Conservation (phyloP, 257 asterid genomes). For the Solanum pimpinellifolium region DNA sequence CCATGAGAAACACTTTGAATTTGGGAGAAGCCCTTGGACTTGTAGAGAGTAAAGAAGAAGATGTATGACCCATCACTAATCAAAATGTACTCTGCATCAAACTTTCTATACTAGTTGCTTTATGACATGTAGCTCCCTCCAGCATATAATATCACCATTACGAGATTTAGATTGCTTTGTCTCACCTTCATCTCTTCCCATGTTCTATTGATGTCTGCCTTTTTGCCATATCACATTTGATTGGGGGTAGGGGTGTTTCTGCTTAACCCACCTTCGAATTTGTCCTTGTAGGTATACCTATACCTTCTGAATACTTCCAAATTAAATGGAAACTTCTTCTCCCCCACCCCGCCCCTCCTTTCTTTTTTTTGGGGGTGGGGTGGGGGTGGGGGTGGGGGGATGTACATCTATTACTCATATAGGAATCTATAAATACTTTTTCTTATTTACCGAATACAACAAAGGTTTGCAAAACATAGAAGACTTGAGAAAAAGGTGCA, state of each 20-base stretch:
- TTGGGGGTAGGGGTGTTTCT: neutral
- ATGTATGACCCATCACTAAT: neutral
- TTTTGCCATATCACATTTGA: neutral
- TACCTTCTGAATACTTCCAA: neutral
- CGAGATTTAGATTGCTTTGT: neutral
- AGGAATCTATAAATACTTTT: too few relatives aligned
- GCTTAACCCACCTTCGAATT: neutral
- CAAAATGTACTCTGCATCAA: neutral
- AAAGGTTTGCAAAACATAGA: neutral
- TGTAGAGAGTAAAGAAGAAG: conserved; percentile 1
- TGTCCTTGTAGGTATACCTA: neutral
- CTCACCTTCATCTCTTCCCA: neutral
- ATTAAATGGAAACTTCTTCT: neutral
- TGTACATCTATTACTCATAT: neutral
- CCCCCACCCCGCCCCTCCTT: neutral
- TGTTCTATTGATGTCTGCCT: neutral
- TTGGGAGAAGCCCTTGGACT: conserved; percentile 29
- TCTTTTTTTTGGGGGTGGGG: too few relatives aligned
- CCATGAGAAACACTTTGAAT: conserved; percentile 26
- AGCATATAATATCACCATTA: neutral
- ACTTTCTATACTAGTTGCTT: neutral
- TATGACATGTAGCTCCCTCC: neutral
- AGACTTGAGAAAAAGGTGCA: neutral
- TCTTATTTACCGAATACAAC: neutral
- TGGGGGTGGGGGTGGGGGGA: neutral